phyloP scores from a whole-genome alignment of 176 grass and related monocot species.

The Tillandsia fasciculata region DNA sequence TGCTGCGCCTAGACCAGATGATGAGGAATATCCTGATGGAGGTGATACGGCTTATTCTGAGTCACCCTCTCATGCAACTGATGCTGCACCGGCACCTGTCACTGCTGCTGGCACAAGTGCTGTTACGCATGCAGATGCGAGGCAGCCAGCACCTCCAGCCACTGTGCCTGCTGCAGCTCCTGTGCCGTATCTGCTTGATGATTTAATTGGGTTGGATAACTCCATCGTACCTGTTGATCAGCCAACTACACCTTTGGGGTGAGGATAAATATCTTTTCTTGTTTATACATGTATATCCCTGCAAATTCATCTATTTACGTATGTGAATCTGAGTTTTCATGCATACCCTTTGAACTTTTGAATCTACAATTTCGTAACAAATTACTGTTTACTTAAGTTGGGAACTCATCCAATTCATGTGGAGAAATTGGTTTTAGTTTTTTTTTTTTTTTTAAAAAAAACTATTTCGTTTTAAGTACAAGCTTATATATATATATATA shows the following conservation, averaged over 20 bases:
- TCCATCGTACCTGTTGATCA: conserved; percentile 60
- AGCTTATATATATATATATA: no score
- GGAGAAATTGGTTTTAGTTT: no score
- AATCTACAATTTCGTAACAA: no score
- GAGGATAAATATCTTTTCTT: conserved; percentile 8
- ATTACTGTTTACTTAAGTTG: no score
- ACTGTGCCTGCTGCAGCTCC: conserved; percentile 26
- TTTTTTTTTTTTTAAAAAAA: no score
- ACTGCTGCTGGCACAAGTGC: conserved; percentile 29
- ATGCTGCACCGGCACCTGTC: conserved; percentile 48
- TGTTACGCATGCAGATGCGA: conserved; percentile 44
- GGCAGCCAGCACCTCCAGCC: conserved; percentile 33
- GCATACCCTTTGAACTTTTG: no score
- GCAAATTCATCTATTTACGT: neutral
- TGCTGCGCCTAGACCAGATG: conserved; percentile 47
- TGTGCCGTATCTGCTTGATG: conserved; percentile 84
- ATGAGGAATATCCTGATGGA: conserved; percentile 80
- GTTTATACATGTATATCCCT: no score
- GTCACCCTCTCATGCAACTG: conserved; percentile 73
- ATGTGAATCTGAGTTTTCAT: conserved; percentile 11
- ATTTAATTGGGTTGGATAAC: conserved; percentile 80
- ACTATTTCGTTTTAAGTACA: no score
- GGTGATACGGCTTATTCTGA: conserved; percentile 72
- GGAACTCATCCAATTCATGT: no score
- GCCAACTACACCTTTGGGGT: conserved; percentile 50